phyloP scores from a whole-genome alignment of 805 yeast species.

The Candida endomychidarum region DNA sequence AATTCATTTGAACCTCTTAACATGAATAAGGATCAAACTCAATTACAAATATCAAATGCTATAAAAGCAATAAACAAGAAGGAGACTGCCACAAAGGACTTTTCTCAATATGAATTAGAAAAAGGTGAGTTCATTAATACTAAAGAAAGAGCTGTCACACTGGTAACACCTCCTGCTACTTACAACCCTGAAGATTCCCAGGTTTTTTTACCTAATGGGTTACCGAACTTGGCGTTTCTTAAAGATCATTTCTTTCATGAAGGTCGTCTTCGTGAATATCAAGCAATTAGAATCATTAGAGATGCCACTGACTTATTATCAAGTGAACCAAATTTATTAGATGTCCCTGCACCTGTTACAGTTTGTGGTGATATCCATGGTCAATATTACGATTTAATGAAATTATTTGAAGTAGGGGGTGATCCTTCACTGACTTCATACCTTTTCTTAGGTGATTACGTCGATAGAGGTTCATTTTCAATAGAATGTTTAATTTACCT shows the following conservation, averaged over 20 bases:
- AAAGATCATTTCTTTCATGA: constrained; percentile 74
- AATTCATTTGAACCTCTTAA: background rate
- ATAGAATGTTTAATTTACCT: constrained; percentile 77
- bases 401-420: constrained; percentile 91
- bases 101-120: constrained; percentile 49
- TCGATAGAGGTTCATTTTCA: constrained; percentile 90
- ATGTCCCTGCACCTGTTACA: constrained; percentile 89
- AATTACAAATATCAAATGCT: constrained; percentile 58
- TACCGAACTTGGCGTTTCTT: constrained; percentile 72
- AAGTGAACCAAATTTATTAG: constrained; percentile 75
- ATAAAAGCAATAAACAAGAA: constrained; percentile 56
- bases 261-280: constrained; percentile 73
- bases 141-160: constrained; percentile 52
- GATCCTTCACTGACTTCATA: constrained; percentile 68
- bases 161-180: constrained; percentile 68
- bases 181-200: constrained; percentile 65
- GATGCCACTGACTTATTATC: constrained; percentile 63
- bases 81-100: constrained; percentile 30
- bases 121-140: constrained; percentile 60
- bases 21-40: constrained; percentile 7
- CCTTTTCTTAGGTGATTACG: constrained; percentile 91
- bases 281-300: constrained; percentile 64
- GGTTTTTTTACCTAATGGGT: constrained; percentile 59
- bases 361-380: constrained; percentile 99
- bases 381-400: constrained; percentile 85